Percentiles rank a stretch among this genome's conserved stretches.
phyloP scores from a whole-genome alignment of 192 early-diverging fungal genomes.

The Mortierella antarctica region DNA sequence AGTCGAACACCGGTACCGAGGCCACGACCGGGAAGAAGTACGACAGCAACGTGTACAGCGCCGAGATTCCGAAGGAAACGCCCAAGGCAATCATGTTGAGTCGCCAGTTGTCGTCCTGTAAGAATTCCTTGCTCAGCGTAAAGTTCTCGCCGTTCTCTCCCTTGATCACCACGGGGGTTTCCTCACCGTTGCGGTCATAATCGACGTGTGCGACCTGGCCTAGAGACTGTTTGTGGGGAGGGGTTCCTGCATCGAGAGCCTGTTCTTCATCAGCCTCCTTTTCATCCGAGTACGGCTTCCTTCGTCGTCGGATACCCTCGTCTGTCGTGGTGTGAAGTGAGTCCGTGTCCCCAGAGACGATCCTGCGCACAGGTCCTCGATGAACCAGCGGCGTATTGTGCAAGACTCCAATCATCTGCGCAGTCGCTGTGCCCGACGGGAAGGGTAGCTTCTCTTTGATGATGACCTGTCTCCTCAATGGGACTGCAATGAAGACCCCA shows the following conservation, averaged over 20 bases:
- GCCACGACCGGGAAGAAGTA: slow-evolving; percentile 71
- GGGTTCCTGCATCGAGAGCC: not conserved
- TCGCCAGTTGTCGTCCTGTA: slow-evolving; percentile 67
- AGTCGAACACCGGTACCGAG: slow-evolving; percentile 68
- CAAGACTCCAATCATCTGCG: slow-evolving; percentile 83
- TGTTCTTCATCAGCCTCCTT: slow-evolving; percentile 16
- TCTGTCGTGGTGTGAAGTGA: not conserved
- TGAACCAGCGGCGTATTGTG: slow-evolving; percentile 70
- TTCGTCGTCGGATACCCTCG: slow-evolving; percentile 19
- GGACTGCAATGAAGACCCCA: slow-evolving; percentile 90
- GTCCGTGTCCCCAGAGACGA: not conserved
- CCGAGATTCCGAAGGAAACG: slow-evolving; percentile 68
- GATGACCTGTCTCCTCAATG: slow-evolving; percentile 81
- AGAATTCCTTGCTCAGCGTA: slow-evolving; percentile 32
- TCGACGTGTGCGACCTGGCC: slow-evolving; percentile 22
- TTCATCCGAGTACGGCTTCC: not conserved
- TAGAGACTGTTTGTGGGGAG: slow-evolving; percentile 1
- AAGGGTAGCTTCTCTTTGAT: slow-evolving; percentile 85
- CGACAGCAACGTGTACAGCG: slow-evolving; percentile 68
- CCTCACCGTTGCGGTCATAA: slow-evolving; percentile 3
- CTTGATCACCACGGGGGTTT: slow-evolving; percentile 17
- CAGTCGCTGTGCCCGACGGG: slow-evolving; percentile 87
- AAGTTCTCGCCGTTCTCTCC: slow-evolving; percentile 46
- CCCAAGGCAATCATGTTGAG: slow-evolving; percentile 66
- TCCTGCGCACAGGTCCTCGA: slow-evolving; percentile 1